Percentiles rank a stretch among this genome's conserved stretches.
Conservation (phyloP, 345 rosid genomes). For the Eutrema yunnanense region DNA sequence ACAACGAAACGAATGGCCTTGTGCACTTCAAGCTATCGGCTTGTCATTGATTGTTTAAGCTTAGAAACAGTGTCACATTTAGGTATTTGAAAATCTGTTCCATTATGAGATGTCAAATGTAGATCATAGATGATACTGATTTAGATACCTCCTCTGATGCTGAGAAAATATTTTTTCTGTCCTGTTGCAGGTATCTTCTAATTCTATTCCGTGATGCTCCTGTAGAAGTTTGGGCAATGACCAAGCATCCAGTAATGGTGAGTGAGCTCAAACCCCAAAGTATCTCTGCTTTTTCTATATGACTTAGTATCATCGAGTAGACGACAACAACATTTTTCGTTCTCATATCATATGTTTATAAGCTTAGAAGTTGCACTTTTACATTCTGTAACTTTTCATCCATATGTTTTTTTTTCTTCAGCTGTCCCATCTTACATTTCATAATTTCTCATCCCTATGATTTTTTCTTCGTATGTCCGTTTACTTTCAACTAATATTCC, state of each 20-base stretch:
- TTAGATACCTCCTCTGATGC: background rate
- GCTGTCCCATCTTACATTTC: background rate
- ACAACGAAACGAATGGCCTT: background rate
- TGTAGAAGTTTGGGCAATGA: slow-evolving; percentile 99
- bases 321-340: background rate
- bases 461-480: background rate
- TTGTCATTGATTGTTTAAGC: background rate
- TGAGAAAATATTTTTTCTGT: background rate
- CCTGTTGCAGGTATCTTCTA: slow-evolving; percentile 77
- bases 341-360: background rate
- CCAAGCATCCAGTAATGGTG: slow-evolving; percentile 93
- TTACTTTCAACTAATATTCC: background rate
- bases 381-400: background rate
- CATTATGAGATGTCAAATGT: background rate
- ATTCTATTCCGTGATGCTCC: slow-evolving; percentile 98
- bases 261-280: slow-evolving; percentile 20
- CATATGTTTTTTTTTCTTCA: background rate
- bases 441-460: background rate
- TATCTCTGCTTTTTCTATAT: background rate
- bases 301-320: background rate
- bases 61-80: slow-evolving; percentile 1
- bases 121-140: slow-evolving; percentile 6
- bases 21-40: slow-evolving; percentile 2
- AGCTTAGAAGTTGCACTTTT: background rate
- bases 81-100: background rate